Evolutionary conservation across 305 asterid species (phyloP), one percentile per base, ranked within the genome.

Genomic region (Solanum aculeatissimum): DNA sequence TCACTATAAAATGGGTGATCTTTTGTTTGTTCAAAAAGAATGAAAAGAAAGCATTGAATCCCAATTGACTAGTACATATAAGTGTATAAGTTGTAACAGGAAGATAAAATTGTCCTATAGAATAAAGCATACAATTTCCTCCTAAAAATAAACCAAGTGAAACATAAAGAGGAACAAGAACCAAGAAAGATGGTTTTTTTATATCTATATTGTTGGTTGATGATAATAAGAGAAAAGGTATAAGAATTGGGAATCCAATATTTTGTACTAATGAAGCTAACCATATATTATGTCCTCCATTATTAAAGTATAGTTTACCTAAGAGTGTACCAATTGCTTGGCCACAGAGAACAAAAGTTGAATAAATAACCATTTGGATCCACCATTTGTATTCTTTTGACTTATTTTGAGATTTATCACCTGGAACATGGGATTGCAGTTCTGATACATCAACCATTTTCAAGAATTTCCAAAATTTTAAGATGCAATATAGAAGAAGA

Each of bases 221-320:
- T 54, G 84, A 53, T n/a, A 87, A 3, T 80, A 84, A 88, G 6
- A 86, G 91, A 32, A 91, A 91, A 23, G 97, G 97, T 83, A 93
- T 11, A 14, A 94, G 89, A 58, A 91, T 21, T 9, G 95, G 98
- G 58, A 93, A 94, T 8, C 98, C 97, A 5, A 65, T 85, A 16
- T 88, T 87, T 85, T 91, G 95, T 2, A 91, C 92, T 14, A 93
- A 32, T 62, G 97, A 87, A 15, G 93, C 95, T 81, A 93, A 53
- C 94, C 95, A 92, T 51, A 86, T 77, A 58, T 93, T 92, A 6
- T 90, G 78, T 38, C 95, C 98, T 29, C 98, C 95, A 5, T 92
- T 90, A 80, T 88, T 85, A 86, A 88, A 94, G 83, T 94, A 93
- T 16, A 91, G 15, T 78, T 94, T 86, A 82, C 93, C 93, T 27